Percentiles rank a stretch among this genome's conserved stretches.
Conservation (phyloP, 192 early-diverging fungal species). For the Podila horticola region DNA sequence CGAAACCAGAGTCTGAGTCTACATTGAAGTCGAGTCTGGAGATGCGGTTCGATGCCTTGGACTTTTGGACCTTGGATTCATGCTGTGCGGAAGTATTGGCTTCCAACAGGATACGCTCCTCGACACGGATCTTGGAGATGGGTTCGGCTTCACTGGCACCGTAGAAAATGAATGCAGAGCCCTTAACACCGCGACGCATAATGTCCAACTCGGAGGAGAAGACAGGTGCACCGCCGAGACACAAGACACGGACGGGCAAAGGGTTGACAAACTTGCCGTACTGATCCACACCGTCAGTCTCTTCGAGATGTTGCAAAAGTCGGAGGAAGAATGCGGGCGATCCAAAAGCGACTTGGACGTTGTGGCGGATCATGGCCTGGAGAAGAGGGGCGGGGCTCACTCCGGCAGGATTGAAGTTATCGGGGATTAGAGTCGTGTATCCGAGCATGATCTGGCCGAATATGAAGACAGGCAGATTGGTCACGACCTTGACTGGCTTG, state of each 20-base stretch:
- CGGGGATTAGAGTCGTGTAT: slow-evolving; percentile 46
- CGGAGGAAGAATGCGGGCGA: slow-evolving; percentile 47
- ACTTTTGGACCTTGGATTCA: not conserved
- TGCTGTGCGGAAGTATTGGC: slow-evolving; percentile 7
- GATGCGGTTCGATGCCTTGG: slow-evolving; percentile 21
- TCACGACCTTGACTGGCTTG: slow-evolving; percentile 41
- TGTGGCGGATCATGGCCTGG: slow-evolving; percentile 50
- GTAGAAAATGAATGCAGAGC: slow-evolving; percentile 45
- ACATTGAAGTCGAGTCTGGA: slow-evolving; percentile 9
- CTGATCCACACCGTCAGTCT: slow-evolving; percentile 33
- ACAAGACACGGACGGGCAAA: slow-evolving; percentile 40
- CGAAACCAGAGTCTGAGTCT: slow-evolving; percentile 33
- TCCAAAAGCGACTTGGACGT: slow-evolving; percentile 47
- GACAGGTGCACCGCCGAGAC: slow-evolving; percentile 44
- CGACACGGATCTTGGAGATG: slow-evolving; percentile 47
- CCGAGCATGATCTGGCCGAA: slow-evolving; percentile 51
- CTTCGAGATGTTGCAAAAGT: slow-evolving; percentile 32
- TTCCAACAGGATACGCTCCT: slow-evolving; percentile 44
- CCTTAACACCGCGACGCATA: slow-evolving; percentile 41
- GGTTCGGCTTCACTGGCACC: slow-evolving; percentile 50
- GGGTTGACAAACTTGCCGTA: slow-evolving; percentile 37
- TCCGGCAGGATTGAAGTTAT: slow-evolving; percentile 47
- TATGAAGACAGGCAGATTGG: slow-evolving; percentile 48
- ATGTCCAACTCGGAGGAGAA: slow-evolving; percentile 49
- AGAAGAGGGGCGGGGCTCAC: slow-evolving; percentile 38